Evolutionary conservation across 179 eudicot genomes (phyloP).

Genomic region (Camellia oleifera): DNA sequence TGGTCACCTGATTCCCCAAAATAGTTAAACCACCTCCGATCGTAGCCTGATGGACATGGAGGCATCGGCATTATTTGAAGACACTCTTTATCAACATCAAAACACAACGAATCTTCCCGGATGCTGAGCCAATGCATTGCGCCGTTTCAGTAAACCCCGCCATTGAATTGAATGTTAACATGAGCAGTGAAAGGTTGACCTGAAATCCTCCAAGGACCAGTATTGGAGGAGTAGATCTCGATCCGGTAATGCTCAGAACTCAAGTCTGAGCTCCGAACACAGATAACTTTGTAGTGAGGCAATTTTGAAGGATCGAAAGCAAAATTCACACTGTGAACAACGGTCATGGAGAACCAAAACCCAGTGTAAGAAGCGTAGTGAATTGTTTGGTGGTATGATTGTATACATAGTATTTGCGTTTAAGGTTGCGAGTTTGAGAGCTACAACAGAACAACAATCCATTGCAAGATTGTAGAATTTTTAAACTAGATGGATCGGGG

Average conservation of each 20-base stretch:
- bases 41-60: no score
- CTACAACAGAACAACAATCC: slow-evolving; percentile 20
- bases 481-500: background rate
- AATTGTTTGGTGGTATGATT: slow-evolving; percentile 30
- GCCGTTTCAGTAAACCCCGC: no score
- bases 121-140: no score
- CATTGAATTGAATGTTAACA: no score
- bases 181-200: background rate
- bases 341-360: no score
- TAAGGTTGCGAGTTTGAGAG: background rate
- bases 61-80: no score
- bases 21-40: no score
- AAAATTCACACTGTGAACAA: background rate
- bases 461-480: slow-evolving; percentile 21
- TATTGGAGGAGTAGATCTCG: slow-evolving; percentile 12
- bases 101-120: no score
- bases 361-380: slow-evolving; percentile 14
- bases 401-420: background rate
- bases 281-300: slow-evolving; percentile 18
- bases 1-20: no score
- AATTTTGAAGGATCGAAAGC: slow-evolving; percentile 23
- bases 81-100: no score
- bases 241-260: background rate
- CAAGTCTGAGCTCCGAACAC: background rate
- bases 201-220: slow-evolving; percentile 1